Evolutionary conservation across 2,329 filamentous ascomycete species (phyloP), one percentile per base, ranked within the genome.

Genomic region (Penicillium digitatum): DNA sequence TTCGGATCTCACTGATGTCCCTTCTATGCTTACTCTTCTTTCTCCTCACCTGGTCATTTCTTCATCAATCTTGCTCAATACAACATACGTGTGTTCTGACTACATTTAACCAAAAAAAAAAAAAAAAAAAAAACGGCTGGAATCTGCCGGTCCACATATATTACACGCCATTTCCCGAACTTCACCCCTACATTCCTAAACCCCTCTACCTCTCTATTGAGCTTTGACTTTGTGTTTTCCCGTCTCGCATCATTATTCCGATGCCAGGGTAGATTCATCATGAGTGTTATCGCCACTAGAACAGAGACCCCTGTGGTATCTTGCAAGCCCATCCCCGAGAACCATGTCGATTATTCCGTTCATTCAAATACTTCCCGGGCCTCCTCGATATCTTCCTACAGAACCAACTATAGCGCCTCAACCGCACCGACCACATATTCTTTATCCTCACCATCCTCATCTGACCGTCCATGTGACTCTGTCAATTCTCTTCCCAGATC

Each of bases 271-370:
- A 55, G 35, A 44, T 59, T 63, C 66, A 69, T 53, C 38, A 76
- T 76, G 74, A 75, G 68, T 60, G 70, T 72, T 53, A 67, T 75
- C 54, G 71, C 70, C 57, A 73, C 67, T 65, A 72, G 70, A 69
- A 68, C 71, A 27, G 68, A 72, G 54, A 66, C 57, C 61, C 59
- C 67, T 62, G 64, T 63, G 64, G 66, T 68, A 62, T 60, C 71
- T 35, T 72, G 69, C 31, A 55, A 27, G 38, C 31, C 64, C 12
- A 64, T 65, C 37, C 57, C 64, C 34, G 63, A 69, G 48, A 56
- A 56, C 12, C 39, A 55, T 32, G 47, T 39, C 18, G 62, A 62
- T 50, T 72, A 67, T 59, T 56, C 62, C 35, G 62, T 70, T 26
- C 66, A 70, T 38, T 62, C 68, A n/a, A 59, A 66, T 31, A 52